Conservation (phyloP, 495 filamentous ascomycete species). For the Bacidia gigantensis region DNA sequence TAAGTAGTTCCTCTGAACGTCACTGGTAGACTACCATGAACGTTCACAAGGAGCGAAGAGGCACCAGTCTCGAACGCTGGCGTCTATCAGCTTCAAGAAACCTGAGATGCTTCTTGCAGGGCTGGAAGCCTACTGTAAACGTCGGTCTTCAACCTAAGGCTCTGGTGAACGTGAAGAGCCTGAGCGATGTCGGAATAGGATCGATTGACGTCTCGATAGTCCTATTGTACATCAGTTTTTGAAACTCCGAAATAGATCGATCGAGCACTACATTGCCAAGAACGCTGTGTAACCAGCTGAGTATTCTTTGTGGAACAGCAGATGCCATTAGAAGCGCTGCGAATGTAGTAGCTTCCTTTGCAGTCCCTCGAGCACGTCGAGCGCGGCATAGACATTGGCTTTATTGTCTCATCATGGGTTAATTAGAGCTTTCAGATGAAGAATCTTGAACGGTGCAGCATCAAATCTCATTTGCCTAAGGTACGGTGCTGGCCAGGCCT, state of each 20-base stretch:
- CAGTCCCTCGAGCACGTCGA: too few species aligned
- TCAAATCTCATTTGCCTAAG: too few species aligned
- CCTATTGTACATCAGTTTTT: conserved; percentile 33
- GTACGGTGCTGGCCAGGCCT: too few species aligned
- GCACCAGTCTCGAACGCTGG: conserved; percentile 79
- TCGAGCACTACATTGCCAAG: conserved; percentile 56
- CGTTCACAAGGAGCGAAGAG: conserved; percentile 74
- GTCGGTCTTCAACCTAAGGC: conserved; percentile 79
- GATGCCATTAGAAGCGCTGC: conserved; percentile 1
- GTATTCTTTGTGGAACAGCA: conserved; percentile 68
- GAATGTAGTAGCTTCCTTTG: too few species aligned
- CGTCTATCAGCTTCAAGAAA: conserved; percentile 9
- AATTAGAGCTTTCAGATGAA: too few species aligned
- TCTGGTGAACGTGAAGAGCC: conserved; percentile 66
- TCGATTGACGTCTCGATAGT: conserved; percentile 83
- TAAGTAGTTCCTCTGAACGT: conserved; percentile 79
- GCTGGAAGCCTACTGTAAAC: conserved; percentile 67
- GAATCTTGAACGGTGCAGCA: too few species aligned
- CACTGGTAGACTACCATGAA: conserved; percentile 78
- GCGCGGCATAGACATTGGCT: too few species aligned
- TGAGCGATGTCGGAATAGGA: conserved; percentile 85
- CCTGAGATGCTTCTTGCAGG: background rate
- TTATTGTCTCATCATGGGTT: too few species aligned
- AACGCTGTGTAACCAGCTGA: conserved; percentile 91
- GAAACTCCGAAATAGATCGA: background rate